A percentile compares a stretch with the other conserved stretches of the same genome.
Evolutionary conservation across 805 yeast species (phyloP).

Genomic region (Maudiozyma serrabonitensis): DNA sequence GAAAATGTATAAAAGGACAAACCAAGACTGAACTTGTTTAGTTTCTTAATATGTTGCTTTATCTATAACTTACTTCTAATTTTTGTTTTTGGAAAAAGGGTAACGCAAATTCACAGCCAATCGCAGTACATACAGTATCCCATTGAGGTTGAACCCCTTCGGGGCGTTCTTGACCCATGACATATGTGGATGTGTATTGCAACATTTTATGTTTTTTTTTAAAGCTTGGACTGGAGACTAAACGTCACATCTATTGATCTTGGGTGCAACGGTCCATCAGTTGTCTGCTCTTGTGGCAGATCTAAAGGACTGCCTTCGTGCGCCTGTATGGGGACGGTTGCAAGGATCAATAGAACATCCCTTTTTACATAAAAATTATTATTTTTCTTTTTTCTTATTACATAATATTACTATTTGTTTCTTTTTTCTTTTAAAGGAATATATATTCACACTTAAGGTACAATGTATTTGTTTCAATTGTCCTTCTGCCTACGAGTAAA

Average conservation of each 20-base stretch:
- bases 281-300: conserved; percentile 34
- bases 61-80: background rate
- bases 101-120: conserved; percentile 62
- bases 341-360: conserved; percentile 38
- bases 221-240: conserved; percentile 52
- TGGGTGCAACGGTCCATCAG: conserved; percentile 65
- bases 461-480: conserved; percentile 1
- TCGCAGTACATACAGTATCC: conserved; percentile 51
- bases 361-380: background rate
- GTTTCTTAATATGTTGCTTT: background rate
- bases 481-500: conserved; percentile 25
- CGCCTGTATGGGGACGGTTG: conserved; percentile 61
- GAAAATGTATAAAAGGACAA: background rate
- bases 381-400: background rate
- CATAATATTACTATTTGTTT: background rate
- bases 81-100: conserved; percentile 13
- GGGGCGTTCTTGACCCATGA: conserved; percentile 64
- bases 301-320: conserved; percentile 69
- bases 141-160: conserved; percentile 59
- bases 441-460: no score
- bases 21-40: background rate
- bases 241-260: conserved; percentile 40
- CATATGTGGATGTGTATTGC: conserved; percentile 44
- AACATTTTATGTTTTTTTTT: conserved; percentile 7
- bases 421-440: conserved; percentile 2